Conservation (phyloP, 2,329 filamentous ascomycete genomes). For the Penicillium sp. region DNA sequence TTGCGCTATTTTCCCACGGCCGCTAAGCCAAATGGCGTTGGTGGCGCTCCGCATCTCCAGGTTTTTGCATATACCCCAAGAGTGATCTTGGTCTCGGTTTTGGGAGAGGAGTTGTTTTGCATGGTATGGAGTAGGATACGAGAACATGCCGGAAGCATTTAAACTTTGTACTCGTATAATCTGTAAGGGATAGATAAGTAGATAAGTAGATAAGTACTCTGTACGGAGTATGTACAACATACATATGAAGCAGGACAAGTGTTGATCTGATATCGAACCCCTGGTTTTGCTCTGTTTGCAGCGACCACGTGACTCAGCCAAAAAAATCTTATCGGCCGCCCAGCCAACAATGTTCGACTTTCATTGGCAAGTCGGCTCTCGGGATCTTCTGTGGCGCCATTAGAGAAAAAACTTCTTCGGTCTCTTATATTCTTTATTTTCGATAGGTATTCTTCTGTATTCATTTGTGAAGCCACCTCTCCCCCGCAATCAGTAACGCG, state of each 20-base stretch:
- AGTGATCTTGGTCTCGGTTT: too few relatives aligned
- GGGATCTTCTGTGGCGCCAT: conserved; percentile 5
- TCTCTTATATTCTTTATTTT: background rate
- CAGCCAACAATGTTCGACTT: background rate
- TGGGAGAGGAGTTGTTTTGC: background rate
- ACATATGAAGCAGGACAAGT: too few relatives aligned
- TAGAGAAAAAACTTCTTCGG: background rate
- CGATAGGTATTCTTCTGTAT: background rate
- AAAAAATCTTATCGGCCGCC: conserved; percentile 4
- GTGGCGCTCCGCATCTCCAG: conserved; percentile 12
- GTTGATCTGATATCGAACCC: background rate
- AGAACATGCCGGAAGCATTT: background rate
- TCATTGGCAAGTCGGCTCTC: conserved; percentile 10
- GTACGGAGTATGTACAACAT: too few relatives aligned
- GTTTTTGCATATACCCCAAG: background rate
- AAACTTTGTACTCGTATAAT: background rate
- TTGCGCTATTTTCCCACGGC: conserved; percentile 2
- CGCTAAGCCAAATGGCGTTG: conserved; percentile 11
- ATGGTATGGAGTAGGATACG: background rate
- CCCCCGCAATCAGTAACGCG: conserved; percentile 11
- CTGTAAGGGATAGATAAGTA: background rate
- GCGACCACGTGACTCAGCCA: background rate
- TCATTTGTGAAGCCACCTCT: background rate
- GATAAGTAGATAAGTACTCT: too few relatives aligned
- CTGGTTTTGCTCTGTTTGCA: background rate